Conservation (phyloP, 768 basidiomycete genomes). For the Phaeotremella skinneri region DNA sequence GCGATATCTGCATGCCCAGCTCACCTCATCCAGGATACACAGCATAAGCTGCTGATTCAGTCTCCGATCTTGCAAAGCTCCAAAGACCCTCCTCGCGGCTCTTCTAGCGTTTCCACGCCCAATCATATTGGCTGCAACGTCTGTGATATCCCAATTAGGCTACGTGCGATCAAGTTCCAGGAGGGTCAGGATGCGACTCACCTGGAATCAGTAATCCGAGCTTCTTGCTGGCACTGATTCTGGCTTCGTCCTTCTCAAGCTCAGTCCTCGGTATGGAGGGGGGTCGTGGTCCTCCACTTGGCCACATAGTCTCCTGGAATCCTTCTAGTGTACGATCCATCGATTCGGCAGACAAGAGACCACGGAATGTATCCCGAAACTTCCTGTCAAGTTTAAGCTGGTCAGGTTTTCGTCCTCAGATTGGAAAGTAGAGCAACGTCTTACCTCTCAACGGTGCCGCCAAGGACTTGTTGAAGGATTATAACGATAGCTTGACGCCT, state of each 20-base stretch:
- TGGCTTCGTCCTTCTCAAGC: conserved; percentile 75
- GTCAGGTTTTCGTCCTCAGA: not conserved
- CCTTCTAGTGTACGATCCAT: conserved; percentile 64
- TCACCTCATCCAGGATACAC: conserved; percentile 83
- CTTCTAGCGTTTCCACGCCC: conserved; percentile 92
- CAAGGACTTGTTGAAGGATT: conserved; percentile 90
- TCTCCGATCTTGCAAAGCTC: conserved; percentile 89
- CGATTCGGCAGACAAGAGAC: conserved; percentile 66
- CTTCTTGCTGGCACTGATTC: conserved; percentile 84
- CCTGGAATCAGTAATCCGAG: conserved; percentile 89
- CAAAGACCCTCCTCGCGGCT: conserved; percentile 87
- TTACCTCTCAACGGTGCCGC: conserved; percentile 92
- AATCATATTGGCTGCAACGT: conserved; percentile 95
- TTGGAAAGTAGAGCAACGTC: conserved; percentile 24
- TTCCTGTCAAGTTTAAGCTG: conserved; percentile 59
- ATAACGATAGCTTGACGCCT: conserved; percentile 92
- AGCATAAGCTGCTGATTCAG: conserved; percentile 90
- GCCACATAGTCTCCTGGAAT: conserved; percentile 78
- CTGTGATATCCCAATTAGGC: conserved; percentile 53
- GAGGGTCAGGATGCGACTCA: conserved; percentile 46
- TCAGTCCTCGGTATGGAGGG: conserved; percentile 65
- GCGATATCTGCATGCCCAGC: conserved; percentile 10
- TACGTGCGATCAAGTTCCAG: not conserved
- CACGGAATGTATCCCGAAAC: conserved; percentile 73
- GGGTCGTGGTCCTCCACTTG: conserved; percentile 70